Percentiles rank a stretch among this genome's conserved stretches.
These are phyloP conservation scores for Lodderomyces elongisporus DNA, from an alignment of 1,139 yeast species.

Conservation along the genomic window DNA sequence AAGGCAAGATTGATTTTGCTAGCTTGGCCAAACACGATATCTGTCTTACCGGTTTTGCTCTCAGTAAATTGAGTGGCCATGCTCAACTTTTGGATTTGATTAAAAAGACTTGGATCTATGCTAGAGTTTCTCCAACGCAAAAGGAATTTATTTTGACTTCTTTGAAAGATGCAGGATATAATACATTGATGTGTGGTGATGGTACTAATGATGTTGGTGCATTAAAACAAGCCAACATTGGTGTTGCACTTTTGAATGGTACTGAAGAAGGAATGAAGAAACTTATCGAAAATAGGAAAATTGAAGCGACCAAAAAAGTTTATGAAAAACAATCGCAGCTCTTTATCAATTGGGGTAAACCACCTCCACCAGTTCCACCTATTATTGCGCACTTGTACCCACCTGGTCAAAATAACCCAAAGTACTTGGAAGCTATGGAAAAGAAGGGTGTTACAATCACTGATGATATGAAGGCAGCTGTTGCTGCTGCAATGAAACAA, in stretches of 20 bases:
- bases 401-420: conserved; percentile 90
- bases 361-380: conserved; percentile 81
- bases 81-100: conserved; percentile 65
- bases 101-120: conserved; percentile 93
- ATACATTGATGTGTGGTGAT: conserved; percentile 98
- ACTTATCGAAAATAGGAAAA: conserved; percentile 73
- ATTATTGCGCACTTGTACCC: conserved; percentile 92
- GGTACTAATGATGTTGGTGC: conserved; percentile 99
- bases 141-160: conserved; percentile 86
- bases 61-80: conserved; percentile 59
- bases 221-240: conserved; percentile 95
- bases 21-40: conserved; percentile 71
- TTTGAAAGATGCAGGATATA: conserved; percentile 83
- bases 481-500: conserved; percentile 44
- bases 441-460: conserved; percentile 73
- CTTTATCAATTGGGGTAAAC: conserved; percentile 76
- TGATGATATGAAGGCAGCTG: conserved; percentile 58
- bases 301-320: conserved; percentile 59
- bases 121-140: conserved; percentile 95
- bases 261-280: conserved; percentile 92
- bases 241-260: conserved; percentile 95
- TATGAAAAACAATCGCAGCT: conserved; percentile 82
- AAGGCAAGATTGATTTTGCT: conserved; percentile 52
- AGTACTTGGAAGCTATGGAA: conserved; percentile 81
- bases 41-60: conserved; percentile 92